A percentile compares a stretch with the other conserved stretches of the same genome.
These are phyloP conservation scores for Fusarium nelsonii DNA, from an alignment of 2,329 filamentous ascomycete genomes.

Conservation along the genomic window DNA sequence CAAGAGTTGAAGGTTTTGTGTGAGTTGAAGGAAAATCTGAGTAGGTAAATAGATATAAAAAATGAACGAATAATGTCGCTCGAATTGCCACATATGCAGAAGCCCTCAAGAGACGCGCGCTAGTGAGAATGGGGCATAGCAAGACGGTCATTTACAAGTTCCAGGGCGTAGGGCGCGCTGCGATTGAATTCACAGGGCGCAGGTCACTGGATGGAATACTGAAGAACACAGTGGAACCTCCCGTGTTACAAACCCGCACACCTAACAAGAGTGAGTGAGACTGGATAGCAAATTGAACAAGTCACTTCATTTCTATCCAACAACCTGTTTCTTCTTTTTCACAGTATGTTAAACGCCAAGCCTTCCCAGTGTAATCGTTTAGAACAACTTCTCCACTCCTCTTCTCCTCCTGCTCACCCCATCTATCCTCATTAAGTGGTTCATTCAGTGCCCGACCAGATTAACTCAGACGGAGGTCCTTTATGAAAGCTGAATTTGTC, in stretches of 20 bases:
- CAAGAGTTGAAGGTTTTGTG: neutral
- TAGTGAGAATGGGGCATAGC: neutral
- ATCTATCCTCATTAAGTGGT: slow-evolving; percentile 27
- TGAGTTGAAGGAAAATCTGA: neutral
- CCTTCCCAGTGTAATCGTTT: neutral
- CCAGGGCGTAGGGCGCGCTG: neutral
- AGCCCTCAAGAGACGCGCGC: neutral
- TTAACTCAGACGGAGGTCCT: no score
- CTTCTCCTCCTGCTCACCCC: slow-evolving; percentile 32
- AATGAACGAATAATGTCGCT: slow-evolving; percentile 1
- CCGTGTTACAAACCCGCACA: no score
- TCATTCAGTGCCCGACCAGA: no score
- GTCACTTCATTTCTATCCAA: no score
- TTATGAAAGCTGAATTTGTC: no score
- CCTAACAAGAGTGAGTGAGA: no score
- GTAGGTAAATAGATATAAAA: neutral
- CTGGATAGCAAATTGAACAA: no score
- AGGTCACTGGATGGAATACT: neutral
- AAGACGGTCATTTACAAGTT: neutral
- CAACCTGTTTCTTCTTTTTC: no score
- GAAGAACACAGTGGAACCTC: neutral
- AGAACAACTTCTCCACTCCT: slow-evolving; percentile 11
- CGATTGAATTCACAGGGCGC: slow-evolving; percentile 11
- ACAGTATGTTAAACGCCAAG: no score
- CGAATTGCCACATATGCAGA: neutral